Conservation (phyloP, 805 yeast genomes). For the Candida dendrica region DNA sequence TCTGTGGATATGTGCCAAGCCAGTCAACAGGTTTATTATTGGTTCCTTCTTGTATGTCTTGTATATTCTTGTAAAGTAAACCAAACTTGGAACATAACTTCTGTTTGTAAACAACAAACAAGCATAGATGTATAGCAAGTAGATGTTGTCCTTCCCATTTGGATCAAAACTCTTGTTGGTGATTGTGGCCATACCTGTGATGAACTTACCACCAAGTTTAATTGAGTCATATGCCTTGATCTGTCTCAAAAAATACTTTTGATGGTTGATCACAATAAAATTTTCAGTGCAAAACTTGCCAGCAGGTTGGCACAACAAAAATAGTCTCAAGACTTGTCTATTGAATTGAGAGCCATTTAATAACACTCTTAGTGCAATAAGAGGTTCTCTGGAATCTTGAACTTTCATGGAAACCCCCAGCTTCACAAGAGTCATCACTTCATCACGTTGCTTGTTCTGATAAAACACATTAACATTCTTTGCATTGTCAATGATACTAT, state of each 20-base stretch:
- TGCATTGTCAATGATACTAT: conserved; percentile 66
- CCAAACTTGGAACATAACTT: conserved; percentile 76
- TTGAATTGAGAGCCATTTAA: conserved; percentile 71
- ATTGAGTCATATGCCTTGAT: conserved; percentile 81
- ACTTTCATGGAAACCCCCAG: conserved; percentile 48
- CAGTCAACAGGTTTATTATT: conserved; percentile 65
- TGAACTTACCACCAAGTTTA: conserved; percentile 38
- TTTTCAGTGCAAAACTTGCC: conserved; percentile 53
- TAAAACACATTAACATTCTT: conserved; percentile 71
- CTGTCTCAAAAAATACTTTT: conserved; percentile 84
- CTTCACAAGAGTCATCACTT: conserved; percentile 56
- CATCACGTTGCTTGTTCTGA: conserved; percentile 53
- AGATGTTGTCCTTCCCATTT: conserved; percentile 47
- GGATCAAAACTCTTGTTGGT: conserved; percentile 43
- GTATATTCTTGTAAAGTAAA: conserved; percentile 68
- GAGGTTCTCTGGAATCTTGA: conserved; percentile 46
- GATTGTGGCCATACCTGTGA: conserved; percentile 76
- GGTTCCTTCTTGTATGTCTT: conserved; percentile 68
- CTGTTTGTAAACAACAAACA: conserved; percentile 73
- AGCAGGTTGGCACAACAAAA: conserved; percentile 57
- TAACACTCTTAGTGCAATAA: conserved; percentile 54
- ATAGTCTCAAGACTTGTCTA: conserved; percentile 56
- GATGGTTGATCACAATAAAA: conserved; percentile 75
- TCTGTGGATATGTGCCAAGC: conserved; percentile 77
- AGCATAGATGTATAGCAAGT: conserved; percentile 72